A percentile compares a stretch with the other conserved stretches of the same genome.
Conservation (phyloP, 108 stramenopile species). For the Fragilaria crotonensis region DNA sequence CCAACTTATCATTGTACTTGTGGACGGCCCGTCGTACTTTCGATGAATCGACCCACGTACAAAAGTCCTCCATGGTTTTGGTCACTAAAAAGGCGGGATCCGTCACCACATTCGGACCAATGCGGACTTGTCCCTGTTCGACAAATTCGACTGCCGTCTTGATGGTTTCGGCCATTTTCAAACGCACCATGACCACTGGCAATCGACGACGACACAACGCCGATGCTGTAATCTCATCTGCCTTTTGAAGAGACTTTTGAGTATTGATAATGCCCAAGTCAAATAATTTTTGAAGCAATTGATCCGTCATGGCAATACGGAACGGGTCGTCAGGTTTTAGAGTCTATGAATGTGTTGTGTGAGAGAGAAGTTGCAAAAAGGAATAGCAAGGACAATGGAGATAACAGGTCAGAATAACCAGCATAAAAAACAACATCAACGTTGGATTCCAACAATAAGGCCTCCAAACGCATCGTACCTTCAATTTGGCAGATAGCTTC, state of each 20-base stretch:
- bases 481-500: conserved; percentile 84
- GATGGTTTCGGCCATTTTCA: conserved; percentile 97
- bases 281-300: conserved; percentile 89
- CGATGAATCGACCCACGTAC: conserved; percentile 96
- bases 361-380: no score
- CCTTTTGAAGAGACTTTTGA: conserved; percentile 82
- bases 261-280: conserved; percentile 86
- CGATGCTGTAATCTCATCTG: conserved; percentile 90
- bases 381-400: background rate
- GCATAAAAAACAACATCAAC: background rate
- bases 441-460: background rate
- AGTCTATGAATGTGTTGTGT: conserved; percentile 22
- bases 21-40: conserved; percentile 92
- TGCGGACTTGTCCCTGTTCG: conserved; percentile 97
- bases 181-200: conserved; percentile 97
- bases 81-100: conserved; percentile 97
- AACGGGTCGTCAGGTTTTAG: conserved; percentile 86
- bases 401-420: background rate
- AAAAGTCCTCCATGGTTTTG: conserved; percentile 95
- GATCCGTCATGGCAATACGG: conserved; percentile 94
- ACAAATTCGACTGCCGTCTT: conserved; percentile 90
- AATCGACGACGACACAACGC: conserved; percentile 92
- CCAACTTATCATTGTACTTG: conserved; percentile 97
- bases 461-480: conserved; percentile 16
- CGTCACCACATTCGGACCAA: conserved; percentile 96